Evolutionary conservation across 2,329 filamentous ascomycete species (phyloP).

Genomic region (Diaporthe citri): DNA sequence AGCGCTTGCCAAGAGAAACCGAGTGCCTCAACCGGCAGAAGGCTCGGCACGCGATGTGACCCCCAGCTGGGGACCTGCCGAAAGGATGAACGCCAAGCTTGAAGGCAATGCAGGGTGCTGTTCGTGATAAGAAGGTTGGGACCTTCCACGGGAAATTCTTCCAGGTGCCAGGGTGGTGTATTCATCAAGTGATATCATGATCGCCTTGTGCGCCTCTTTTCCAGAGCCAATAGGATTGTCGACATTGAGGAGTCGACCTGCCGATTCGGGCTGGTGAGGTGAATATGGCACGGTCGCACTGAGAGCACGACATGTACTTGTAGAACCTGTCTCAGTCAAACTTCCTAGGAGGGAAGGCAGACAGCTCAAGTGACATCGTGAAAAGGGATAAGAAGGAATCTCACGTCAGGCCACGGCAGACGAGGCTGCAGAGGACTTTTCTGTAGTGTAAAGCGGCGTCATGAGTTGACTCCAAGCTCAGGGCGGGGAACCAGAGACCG

Average conservation of each 20-base stretch:
- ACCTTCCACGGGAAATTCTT: not conserved
- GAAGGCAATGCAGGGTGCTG: not conserved
- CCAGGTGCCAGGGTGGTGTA: conserved; percentile 22
- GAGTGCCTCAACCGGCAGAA: not conserved
- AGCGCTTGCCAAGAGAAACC: conserved; percentile 18
- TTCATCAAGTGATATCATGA: conserved; percentile 19
- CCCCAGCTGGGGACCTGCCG: conserved; percentile 24
- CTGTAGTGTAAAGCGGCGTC: not conserved
- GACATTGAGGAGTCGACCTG: not conserved
- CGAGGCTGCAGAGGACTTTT: not conserved
- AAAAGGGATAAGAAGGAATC: not conserved
- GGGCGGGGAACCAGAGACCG: not conserved
- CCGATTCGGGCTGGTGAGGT: conserved; percentile 5
- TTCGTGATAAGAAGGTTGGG: conserved; percentile 26
- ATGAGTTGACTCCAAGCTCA: not conserved
- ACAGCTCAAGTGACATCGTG: not conserved
- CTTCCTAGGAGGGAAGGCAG: conserved; percentile 19
- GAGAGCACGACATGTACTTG: not conserved
- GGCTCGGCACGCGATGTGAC: conserved; percentile 26
- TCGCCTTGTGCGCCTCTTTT: not conserved
- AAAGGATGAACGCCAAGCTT: conserved; percentile 21
- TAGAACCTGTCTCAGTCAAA: not conserved
- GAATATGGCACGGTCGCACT: conserved; percentile 1
- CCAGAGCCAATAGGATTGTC: not conserved
- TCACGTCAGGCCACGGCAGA: not conserved